Evolutionary conservation across 1,139 yeast species (phyloP).

Genomic region (Zygoascus hellenicus): DNA sequence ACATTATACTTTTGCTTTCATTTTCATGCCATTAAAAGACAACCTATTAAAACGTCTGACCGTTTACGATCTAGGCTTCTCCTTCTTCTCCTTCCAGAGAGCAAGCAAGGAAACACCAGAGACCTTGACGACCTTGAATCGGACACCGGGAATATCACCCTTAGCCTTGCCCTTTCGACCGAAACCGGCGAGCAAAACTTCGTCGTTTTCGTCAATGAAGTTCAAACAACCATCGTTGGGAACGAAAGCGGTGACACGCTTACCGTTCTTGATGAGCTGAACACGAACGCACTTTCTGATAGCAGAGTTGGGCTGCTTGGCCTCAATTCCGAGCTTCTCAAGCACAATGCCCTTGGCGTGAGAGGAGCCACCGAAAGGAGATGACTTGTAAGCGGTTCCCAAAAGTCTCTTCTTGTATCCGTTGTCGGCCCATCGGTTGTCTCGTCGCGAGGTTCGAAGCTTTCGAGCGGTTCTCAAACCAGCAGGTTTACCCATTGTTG

Average conservation of each 20-base stretch:
- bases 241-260: slow-evolving; percentile 99
- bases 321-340: slow-evolving; percentile 99
- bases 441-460: slow-evolving; percentile 99
- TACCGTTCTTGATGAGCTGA: slow-evolving; percentile 99
- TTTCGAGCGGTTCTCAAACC: slow-evolving; percentile 99
- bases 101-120: slow-evolving; percentile 99
- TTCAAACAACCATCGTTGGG: slow-evolving; percentile 99
- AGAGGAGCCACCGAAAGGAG: slow-evolving; percentile 99
- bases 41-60: not conserved
- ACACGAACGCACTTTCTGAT: slow-evolving; percentile 99
- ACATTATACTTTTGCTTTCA: not conserved
- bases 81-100: slow-evolving; percentile 99
- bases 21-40: not conserved
- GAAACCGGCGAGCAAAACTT: slow-evolving; percentile 98
- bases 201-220: slow-evolving; percentile 99
- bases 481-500: slow-evolving; percentile 84
- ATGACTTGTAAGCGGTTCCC: slow-evolving; percentile 99
- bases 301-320: slow-evolving; percentile 99
- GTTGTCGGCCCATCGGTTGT: slow-evolving; percentile 99
- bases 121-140: slow-evolving; percentile 99
- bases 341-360: slow-evolving; percentile 99
- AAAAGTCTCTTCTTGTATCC: slow-evolving; percentile 97
- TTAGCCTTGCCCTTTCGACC: slow-evolving; percentile 99
- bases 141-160: slow-evolving; percentile 99
- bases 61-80: slow-evolving; percentile 97